Percentiles rank a stretch among this genome's conserved stretches.
phyloP scores from a whole-genome alignment of 83 land plant species.

The Thuja plicata region DNA sequence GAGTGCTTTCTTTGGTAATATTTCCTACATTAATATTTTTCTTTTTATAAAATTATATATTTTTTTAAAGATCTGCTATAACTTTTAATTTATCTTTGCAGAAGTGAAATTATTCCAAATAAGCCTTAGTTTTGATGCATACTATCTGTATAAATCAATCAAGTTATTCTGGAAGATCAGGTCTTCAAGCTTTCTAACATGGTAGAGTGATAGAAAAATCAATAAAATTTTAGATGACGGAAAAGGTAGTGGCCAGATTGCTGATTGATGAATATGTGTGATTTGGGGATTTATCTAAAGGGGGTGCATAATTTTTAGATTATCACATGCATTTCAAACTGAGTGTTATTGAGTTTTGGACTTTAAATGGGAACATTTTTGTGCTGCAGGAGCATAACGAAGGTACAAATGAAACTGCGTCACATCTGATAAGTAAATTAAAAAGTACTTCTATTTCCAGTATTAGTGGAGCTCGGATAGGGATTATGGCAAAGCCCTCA shows the following conservation, averaged over 20 bases:
- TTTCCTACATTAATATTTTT: neutral
- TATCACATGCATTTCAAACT: neutral
- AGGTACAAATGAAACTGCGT: neutral
- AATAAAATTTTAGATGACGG: neutral
- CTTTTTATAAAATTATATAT: neutral
- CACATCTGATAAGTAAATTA: neutral
- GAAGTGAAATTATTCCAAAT: neutral
- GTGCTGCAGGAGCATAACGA: neutral
- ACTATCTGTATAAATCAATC: neutral
- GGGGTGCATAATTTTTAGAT: neutral
- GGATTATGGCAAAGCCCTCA: constrained; percentile 90
- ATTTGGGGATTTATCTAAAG: constrained; percentile 4
- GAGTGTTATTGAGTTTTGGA: neutral
- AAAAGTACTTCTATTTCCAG: neutral
- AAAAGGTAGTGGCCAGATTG: neutral
- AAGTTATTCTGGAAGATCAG: neutral
- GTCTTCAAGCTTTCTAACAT: neutral
- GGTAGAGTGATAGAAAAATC: constrained; percentile 1
- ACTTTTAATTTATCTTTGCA: neutral
- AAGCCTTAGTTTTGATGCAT: neutral
- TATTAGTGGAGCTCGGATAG: constrained; percentile 75
- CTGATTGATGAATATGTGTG: neutral
- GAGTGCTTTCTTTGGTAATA: neutral
- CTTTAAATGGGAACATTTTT: neutral
- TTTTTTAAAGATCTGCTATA: neutral